Percentiles rank a stretch among this genome's conserved stretches.
phyloP scores from a whole-genome alignment of 805 yeast species.

The Saccharomycopsis vini region DNA sequence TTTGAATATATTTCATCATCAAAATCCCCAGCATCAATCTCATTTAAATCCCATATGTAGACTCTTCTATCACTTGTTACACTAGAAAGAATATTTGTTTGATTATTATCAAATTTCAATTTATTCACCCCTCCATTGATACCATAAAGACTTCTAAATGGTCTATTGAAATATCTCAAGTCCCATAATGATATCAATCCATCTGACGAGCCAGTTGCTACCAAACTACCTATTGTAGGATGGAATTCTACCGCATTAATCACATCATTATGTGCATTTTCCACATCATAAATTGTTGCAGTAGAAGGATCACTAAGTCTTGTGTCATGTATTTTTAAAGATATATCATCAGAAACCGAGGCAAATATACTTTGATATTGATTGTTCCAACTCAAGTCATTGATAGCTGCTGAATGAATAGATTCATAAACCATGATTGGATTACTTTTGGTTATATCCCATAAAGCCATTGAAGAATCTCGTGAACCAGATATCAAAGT shows the following conservation, averaged over 20 bases:
- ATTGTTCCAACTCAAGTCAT: conserved; percentile 56
- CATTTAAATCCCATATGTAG: conserved; percentile 63
- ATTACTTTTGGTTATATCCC: conserved; percentile 37
- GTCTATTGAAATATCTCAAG: conserved; percentile 48
- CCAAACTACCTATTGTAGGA: conserved; percentile 40
- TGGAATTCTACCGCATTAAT: conserved; percentile 64
- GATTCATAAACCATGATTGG: conserved; percentile 23
- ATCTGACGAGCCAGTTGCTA: conserved; percentile 76
- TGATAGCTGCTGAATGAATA: conserved; percentile 23
- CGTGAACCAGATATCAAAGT: conserved; percentile 54
- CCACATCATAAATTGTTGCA: conserved; percentile 31
- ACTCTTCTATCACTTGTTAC: conserved; percentile 62
- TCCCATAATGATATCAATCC: conserved; percentile 70
- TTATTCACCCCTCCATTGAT: conserved; percentile 50
- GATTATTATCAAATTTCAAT: conserved; percentile 43
- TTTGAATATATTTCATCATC: conserved; percentile 44
- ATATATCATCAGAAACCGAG: conserved; percentile 61
- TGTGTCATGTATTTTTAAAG: conserved; percentile 53
- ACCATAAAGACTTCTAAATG: conserved; percentile 59
- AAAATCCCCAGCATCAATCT: conserved; percentile 47
- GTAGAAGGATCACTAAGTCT: conserved; percentile 27
- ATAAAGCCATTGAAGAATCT: conserved; percentile 59
- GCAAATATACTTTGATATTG: conserved; percentile 42
- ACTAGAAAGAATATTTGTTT: conserved; percentile 47
- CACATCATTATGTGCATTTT: conserved; percentile 47